Evolutionary conservation across 148 eudicot species (phyloP), one percentile per base, ranked within the genome.

Genomic region (Camellia lanceoleosa): DNA sequence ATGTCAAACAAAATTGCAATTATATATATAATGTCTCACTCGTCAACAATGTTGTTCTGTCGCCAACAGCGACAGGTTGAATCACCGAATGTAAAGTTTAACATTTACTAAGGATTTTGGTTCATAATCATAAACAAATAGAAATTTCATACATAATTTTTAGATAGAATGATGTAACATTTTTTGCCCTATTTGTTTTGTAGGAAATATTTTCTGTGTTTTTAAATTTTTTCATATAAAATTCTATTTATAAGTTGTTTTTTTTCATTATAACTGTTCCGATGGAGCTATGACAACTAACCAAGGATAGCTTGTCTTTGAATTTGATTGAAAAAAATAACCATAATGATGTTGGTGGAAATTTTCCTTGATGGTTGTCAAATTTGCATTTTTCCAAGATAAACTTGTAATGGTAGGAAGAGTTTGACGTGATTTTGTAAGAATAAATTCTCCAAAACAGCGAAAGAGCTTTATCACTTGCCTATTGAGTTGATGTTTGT

Each of bases 291-390:
- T 62, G 55, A 63, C 38, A 76, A 9, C 38, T 44, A 44, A 46
- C 78, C 5, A 0, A n/a, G 44, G 16, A n/a, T 3, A 60, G 52
- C 30, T 59, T 61, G 14, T 20, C 79, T 76, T 64, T 14, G 55
- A 38, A 1, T 47, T 76, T 20, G 7, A 47, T 20, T 76, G 20
- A 14, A 47, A 38, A 4, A 19, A 49, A 20, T 64, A 0, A 7
- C n/a, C 79, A 64, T 76, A 10, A 76, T 64, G 16, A 64, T 64
- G 79, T 23, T 38, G 70, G 68, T 63, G 20, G 71, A 49, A 63
- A 5, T 78, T 66, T 4, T 43, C 10, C 42, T 67, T 49, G 72
- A 51, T 16, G 63, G 11, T 16, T 4, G n/a, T 30, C 9, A 30
- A 51, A 20, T 6, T 77, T 63, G 71, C 38, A 49, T 18, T 66